These are phyloP conservation scores for Aspergillus transmontanensis DNA, from an alignment of 2,329 filamentous ascomycete genomes.

Conservation along the genomic window DNA sequence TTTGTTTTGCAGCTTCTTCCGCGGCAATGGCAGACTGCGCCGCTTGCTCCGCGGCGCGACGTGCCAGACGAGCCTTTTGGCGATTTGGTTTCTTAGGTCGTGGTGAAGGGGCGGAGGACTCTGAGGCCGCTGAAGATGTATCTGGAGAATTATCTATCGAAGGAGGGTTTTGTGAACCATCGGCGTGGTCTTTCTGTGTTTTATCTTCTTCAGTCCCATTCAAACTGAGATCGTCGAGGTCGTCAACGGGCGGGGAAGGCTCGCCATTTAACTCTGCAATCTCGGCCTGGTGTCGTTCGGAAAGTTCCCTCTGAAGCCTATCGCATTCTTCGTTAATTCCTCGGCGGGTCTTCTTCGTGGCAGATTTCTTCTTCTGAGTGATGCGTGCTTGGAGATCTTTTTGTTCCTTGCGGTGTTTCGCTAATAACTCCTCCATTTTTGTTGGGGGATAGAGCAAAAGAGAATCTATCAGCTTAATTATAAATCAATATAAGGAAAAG, in stretches of 20 bases:
- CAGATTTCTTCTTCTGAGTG: constrained; percentile 95
- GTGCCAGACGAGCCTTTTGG: constrained; percentile 86
- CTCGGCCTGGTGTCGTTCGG: constrained; percentile 57
- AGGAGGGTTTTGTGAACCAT: constrained; percentile 4
- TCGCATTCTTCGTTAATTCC: constrained; percentile 70
- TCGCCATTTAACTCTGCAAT: constrained; percentile 48
- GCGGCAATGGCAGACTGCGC: constrained; percentile 68
- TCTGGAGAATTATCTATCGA: constrained; percentile 10
- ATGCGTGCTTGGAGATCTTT: constrained; percentile 81
- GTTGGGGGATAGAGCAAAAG: background rate
- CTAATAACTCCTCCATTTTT: constrained; percentile 73
- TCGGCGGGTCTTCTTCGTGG: constrained; percentile 77
- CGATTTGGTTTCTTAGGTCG: constrained; percentile 76
- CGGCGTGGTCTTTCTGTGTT: background rate
- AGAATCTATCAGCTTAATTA: constrained; percentile 6
- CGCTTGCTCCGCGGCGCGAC: constrained; percentile 82
- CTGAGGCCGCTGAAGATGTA: constrained; percentile 19
- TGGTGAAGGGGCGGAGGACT: constrained; percentile 21
- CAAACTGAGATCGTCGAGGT: constrained; percentile 37
- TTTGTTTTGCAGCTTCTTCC: constrained; percentile 73
- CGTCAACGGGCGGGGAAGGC: constrained; percentile 26
- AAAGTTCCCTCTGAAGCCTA: constrained; percentile 57
- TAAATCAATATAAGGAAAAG: background rate
- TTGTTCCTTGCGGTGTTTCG: constrained; percentile 84
- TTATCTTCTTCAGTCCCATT: constrained; percentile 25